These are phyloP conservation scores for Teunomyces cretensis DNA, from an alignment of 805 yeast genomes.

Conservation along the genomic window DNA sequence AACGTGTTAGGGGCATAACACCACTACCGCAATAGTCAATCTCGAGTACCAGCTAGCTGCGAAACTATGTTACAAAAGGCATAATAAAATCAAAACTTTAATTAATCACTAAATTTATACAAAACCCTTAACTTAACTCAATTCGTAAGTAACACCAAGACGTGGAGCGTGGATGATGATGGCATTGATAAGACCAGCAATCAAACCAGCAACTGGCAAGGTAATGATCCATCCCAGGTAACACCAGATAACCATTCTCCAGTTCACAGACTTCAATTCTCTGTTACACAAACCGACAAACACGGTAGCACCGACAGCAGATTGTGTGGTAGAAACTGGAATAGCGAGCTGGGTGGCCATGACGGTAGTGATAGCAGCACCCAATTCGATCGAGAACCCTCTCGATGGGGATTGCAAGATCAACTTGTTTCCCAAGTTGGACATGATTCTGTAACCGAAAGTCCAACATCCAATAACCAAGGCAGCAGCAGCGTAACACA, in stretches of 20 bases:
- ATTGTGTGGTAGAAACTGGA: slow-evolving; percentile 78
- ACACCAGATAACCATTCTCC: slow-evolving; percentile 75
- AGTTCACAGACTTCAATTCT: slow-evolving; percentile 63
- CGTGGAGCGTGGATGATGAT: slow-evolving; percentile 65
- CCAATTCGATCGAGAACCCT: slow-evolving; percentile 74
- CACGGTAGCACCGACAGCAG: slow-evolving; percentile 77
- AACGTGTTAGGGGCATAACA: too few relatives aligned
- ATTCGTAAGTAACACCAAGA: slow-evolving; percentile 27
- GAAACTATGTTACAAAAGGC: too few relatives aligned
- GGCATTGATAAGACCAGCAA: slow-evolving; percentile 66
- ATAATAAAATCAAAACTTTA: background rate
- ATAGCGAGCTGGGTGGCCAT: slow-evolving; percentile 72
- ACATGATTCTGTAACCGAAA: slow-evolving; percentile 69
- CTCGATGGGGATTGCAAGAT: slow-evolving; percentile 76
- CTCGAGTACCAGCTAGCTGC: too few relatives aligned
- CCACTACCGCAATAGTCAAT: too few relatives aligned
- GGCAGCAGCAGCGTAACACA: slow-evolving; percentile 65
- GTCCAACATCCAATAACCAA: slow-evolving; percentile 70
- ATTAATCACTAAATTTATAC: background rate
- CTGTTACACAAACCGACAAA: slow-evolving; percentile 72
- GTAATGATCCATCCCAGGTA: slow-evolving; percentile 73
- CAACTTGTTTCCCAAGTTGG: slow-evolving; percentile 69
- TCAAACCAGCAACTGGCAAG: slow-evolving; percentile 69
- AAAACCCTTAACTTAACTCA: background rate
- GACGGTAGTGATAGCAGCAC: slow-evolving; percentile 73